phyloP scores from a whole-genome alignment of 306 rosid species.

The Clitoria ternatea region DNA sequence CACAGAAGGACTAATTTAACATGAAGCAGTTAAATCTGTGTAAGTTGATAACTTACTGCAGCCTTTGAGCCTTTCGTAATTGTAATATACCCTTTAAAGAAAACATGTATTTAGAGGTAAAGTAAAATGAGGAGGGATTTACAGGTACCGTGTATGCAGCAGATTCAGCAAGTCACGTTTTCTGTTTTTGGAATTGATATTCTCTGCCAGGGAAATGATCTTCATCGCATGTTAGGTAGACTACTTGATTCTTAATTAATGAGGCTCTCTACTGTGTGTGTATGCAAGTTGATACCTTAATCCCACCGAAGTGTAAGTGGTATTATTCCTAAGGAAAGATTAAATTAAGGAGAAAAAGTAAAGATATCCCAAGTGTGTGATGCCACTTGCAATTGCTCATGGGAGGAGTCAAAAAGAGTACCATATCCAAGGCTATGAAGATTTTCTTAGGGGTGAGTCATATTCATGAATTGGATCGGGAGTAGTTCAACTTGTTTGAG shows the following conservation, averaged over 20 bases:
- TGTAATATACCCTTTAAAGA: too few relatives aligned
- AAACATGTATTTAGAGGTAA: neutral
- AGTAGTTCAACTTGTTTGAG: too few relatives aligned
- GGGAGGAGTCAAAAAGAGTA: neutral
- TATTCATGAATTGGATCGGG: neutral
- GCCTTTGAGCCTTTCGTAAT: too few relatives aligned
- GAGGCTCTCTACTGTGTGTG: too few relatives aligned
- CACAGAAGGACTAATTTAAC: neutral
- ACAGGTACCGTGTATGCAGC: neutral
- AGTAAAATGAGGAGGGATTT: neutral
- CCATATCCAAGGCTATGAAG: neutral
- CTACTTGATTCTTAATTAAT: too few relatives aligned
- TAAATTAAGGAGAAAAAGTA: too few relatives aligned
- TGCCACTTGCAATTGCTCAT: constrained; percentile 13
- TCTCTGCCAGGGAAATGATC: neutral
- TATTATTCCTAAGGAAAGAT: too few relatives aligned
- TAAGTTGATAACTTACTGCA: neutral
- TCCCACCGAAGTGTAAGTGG: neutral
- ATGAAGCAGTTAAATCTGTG: too few relatives aligned
- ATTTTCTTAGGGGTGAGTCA: neutral
- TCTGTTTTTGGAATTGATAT: neutral
- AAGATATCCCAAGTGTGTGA: too few relatives aligned
- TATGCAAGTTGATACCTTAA: too few relatives aligned
- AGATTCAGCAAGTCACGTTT: neutral
- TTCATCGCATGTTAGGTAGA: neutral